A percentile compares a stretch with the other conserved stretches of the same genome.
These are phyloP conservation scores for Kodamaea restingae DNA, from an alignment of 805 yeast species.

Conservation along the genomic window DNA sequence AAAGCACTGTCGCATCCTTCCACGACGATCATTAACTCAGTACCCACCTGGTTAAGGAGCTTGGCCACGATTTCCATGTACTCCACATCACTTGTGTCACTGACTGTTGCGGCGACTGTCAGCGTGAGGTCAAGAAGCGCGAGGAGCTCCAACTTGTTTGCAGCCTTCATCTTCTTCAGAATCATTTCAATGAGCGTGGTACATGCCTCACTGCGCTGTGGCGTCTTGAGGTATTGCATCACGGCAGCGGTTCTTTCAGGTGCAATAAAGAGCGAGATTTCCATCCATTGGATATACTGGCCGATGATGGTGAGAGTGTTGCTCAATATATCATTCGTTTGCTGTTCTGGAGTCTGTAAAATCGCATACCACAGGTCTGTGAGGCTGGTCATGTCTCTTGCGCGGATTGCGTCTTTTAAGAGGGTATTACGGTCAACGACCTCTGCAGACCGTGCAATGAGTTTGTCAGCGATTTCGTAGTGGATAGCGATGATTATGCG, in stretches of 20 bases:
- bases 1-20: constrained; percentile 44
- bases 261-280: constrained; percentile 55
- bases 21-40: constrained; percentile 67
- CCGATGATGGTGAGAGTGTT: constrained; percentile 68
- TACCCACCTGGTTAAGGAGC: constrained; percentile 66
- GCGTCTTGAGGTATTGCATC: constrained; percentile 51
- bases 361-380: constrained; percentile 66
- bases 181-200: constrained; percentile 59
- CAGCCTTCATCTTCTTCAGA: constrained; percentile 73
- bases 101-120: constrained; percentile 32
- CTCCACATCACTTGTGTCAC: constrained; percentile 5
- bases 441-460: constrained; percentile 65
- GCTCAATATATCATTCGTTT: constrained; percentile 45
- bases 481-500: constrained; percentile 75
- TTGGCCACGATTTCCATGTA: constrained; percentile 75
- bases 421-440: constrained; percentile 60
- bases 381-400: constrained; percentile 64
- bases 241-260: constrained; percentile 46
- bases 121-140: constrained; percentile 63
- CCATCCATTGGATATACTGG: constrained; percentile 89
- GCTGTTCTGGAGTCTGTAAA: constrained; percentile 35
- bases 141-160: constrained; percentile 65
- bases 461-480: constrained; percentile 89
- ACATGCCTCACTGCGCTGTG: constrained; percentile 56
- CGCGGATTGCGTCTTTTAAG: constrained; percentile 80